Evolutionary conservation across 2,329 filamentous ascomycete species (phyloP), one percentile per base, ranked within the genome.

Genomic region (Coniochaeta sp.): DNA sequence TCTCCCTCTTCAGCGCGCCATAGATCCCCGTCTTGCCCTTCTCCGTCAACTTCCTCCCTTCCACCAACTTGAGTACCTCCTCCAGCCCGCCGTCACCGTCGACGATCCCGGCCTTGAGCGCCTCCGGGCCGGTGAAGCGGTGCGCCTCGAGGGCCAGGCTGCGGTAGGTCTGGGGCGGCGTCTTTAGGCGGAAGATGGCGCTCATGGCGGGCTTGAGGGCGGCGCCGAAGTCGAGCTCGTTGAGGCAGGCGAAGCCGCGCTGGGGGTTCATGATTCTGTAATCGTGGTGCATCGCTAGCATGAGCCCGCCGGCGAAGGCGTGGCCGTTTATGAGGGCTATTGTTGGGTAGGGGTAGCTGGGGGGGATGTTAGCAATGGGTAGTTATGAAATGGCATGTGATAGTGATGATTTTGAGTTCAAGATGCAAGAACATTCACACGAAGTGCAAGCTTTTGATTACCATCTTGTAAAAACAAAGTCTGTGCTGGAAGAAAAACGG

Each of bases 201-300:
- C 79, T 79, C 87, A 95, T 91, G 53, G 87, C 76, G 3, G 87
- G 77, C 57, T 83, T 79, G 31, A 94, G 77, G n/a, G 85, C 81
- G 1, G 85, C 85, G 49, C 89, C 88, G 55, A 94, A 86, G 58
- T 91, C 83, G 13, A 94, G 75, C 71, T 94, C 89, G 67, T 92
- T 92, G 58, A 94, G 71, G 68, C 89, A 92, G 33, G 88, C 67
- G 68, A 82, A 91, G n/a, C 89, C 89, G 18, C 78, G 75, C 1
- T 75, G 63, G 0, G 85, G 79, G 62, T 86, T 86, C 72, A 89
- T 87, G 58, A 94, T 76, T 26, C 89, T 81, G 71, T 94, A 94
- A 70, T 92, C 88, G 68, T 91, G 87, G 69, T 87, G 82, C 79
- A 90, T 88, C 53, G 87, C 81, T 9, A 87, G 73, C 84, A 94